Percentiles rank a stretch among this genome's conserved stretches.
These are phyloP conservation scores for Cytospora chrysosperma DNA, from an alignment of 2,329 filamentous ascomycete genomes.

Conservation along the genomic window DNA sequence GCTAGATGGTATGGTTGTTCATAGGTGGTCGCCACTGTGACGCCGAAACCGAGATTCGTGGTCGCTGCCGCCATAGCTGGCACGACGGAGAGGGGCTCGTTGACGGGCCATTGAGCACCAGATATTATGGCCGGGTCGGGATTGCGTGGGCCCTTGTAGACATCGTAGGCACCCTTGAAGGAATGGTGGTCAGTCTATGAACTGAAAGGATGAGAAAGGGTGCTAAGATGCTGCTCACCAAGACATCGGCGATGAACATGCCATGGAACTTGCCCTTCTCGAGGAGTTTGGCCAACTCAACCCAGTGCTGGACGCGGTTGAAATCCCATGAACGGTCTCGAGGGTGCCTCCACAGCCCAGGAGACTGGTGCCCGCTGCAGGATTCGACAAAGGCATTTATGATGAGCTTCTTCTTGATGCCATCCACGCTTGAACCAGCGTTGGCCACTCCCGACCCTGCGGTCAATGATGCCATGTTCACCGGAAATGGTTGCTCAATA, in stretches of 20 bases:
- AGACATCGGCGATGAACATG: constrained; percentile 41
- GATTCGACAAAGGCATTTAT: constrained; percentile 42
- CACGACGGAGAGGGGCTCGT: constrained; percentile 64
- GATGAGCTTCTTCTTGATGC: constrained; percentile 41
- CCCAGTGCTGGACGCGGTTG: constrained; percentile 33
- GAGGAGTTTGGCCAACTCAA: constrained; percentile 37
- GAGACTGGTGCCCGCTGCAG: constrained; percentile 21
- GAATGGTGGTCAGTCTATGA: too few relatives aligned
- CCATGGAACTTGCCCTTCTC: constrained; percentile 40
- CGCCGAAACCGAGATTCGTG: constrained; percentile 66
- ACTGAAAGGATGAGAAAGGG: not conserved
- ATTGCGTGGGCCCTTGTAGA: constrained; percentile 59
- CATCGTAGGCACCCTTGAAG: constrained; percentile 63
- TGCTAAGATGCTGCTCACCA: constrained; percentile 12
- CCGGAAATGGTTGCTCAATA: not conserved
- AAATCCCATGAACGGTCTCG: constrained; percentile 26
- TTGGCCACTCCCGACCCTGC: not conserved
- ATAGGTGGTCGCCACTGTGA: constrained; percentile 69
- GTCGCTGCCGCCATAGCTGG: constrained; percentile 71
- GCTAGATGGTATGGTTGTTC: constrained; percentile 71
- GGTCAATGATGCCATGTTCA: constrained; percentile 19
- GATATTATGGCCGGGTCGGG: constrained; percentile 60
- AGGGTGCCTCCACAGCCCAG: constrained; percentile 24
- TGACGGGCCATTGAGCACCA: constrained; percentile 69
- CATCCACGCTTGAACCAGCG: not conserved